Conservation (phyloP, 208 protist genomes). For the Blastocrithidia nonstop region DNA sequence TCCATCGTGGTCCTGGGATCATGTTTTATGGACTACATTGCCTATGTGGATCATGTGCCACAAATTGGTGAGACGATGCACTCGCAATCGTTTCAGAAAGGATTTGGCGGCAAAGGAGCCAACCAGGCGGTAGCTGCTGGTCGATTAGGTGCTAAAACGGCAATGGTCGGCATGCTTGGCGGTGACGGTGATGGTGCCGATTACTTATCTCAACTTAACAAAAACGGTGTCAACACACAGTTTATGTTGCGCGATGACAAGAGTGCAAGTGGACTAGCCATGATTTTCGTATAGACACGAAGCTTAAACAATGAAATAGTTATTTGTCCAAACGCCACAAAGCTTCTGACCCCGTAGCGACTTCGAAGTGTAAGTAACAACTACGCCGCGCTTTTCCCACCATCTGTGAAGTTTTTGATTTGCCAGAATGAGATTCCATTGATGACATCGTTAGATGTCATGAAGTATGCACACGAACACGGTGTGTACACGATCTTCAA, state of each 20-base stretch:
- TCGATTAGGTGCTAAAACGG: constrained; percentile 61
- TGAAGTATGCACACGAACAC: constrained; percentile 57
- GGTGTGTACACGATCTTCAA: constrained; percentile 90
- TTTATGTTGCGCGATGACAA: constrained; percentile 35
- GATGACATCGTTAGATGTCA: constrained; percentile 53
- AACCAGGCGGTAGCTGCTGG: constrained; percentile 84
- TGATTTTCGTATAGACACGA: constrained; percentile 81
- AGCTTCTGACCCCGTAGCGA: constrained; percentile 34
- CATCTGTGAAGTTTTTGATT: constrained; percentile 56
- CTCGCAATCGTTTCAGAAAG: constrained; percentile 64
- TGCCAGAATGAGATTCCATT: constrained; percentile 89
- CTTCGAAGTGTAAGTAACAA: constrained; percentile 30
- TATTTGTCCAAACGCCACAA: constrained; percentile 82
- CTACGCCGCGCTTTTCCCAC: constrained; percentile 34
- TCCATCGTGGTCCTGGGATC: constrained; percentile 76
- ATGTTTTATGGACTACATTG: constrained; percentile 85
- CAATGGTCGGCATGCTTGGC: constrained; percentile 83
- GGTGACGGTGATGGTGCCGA: constrained; percentile 68
- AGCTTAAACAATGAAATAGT: constrained; percentile 86
- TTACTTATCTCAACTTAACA: constrained; percentile 68
- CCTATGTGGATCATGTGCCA: constrained; percentile 77
- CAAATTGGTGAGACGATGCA: constrained; percentile 88
- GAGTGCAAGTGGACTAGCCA: constrained; percentile 67
- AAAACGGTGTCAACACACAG: constrained; percentile 65
- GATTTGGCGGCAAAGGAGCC: constrained; percentile 90